These are phyloP conservation scores for Nicotiana otophora DNA, from an alignment of 257 asterid genomes.

Conservation along the genomic window DNA sequence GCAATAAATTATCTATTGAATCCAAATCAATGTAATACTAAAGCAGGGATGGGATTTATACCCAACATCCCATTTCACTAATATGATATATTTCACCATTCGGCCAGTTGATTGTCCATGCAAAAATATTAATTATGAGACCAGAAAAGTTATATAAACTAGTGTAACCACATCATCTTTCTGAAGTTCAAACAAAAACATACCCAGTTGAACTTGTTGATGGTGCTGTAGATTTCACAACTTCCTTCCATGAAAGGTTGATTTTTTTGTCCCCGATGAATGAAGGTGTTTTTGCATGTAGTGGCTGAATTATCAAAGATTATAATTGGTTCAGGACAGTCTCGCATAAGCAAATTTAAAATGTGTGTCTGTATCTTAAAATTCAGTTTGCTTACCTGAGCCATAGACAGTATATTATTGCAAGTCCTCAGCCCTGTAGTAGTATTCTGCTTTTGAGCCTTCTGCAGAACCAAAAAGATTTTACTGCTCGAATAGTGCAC, in stretches of 20 bases:
- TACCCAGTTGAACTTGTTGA: slow-evolving; percentile 54
- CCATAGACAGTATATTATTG: slow-evolving; percentile 83
- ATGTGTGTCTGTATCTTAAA: slow-evolving; percentile 5
- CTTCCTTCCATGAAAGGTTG: slow-evolving; percentile 83
- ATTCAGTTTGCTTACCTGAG: slow-evolving; percentile 38
- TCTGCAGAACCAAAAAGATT: slow-evolving; percentile 40
- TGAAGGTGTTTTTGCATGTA: slow-evolving; percentile 73
- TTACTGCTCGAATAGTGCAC: slow-evolving; percentile 1
- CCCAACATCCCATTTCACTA: neutral
- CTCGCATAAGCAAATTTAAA: neutral
- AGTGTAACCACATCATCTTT: neutral
- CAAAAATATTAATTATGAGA: neutral
- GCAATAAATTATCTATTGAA: neutral
- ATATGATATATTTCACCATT: neutral
- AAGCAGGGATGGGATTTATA: neutral
- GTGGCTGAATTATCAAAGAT: slow-evolving; percentile 46
- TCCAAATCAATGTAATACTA: neutral
- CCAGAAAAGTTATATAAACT: neutral
- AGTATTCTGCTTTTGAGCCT: slow-evolving; percentile 62
- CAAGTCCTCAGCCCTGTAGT: slow-evolving; percentile 74
- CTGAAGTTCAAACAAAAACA: slow-evolving; percentile 15
- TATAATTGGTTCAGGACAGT: neutral
- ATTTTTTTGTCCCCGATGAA: slow-evolving; percentile 75
- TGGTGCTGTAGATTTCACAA: slow-evolving; percentile 41
- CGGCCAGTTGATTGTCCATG: neutral